Percentiles rank a stretch among this genome's conserved stretches.
Evolutionary conservation across 75 land plant genomes (phyloP).

Genomic region (Picea glauca): DNA sequence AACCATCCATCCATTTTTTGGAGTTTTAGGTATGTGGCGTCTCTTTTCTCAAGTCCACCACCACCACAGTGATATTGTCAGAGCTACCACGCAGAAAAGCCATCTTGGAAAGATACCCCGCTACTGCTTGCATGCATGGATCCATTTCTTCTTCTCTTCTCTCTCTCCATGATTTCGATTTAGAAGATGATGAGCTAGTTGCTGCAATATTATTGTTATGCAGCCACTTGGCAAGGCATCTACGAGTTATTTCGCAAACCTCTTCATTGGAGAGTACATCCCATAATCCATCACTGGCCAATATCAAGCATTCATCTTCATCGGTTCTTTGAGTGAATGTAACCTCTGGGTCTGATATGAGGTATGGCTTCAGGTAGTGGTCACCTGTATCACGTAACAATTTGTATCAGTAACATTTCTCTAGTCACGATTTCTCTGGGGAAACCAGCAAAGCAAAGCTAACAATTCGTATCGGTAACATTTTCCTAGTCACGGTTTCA

Average conservation of each 20-base stretch:
- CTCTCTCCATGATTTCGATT: no score
- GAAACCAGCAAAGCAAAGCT: no score
- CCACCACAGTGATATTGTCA: constrained; percentile 65
- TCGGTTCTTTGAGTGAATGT: constrained; percentile 13
- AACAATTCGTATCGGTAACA: no score
- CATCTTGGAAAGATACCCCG: constrained; percentile 36
- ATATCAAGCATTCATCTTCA: constrained; percentile 22
- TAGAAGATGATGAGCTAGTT: no score
- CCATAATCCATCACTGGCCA: constrained; percentile 37
- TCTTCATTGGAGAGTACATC: constrained; percentile 21
- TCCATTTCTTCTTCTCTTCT: not conserved
- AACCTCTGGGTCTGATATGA: constrained; percentile 24
- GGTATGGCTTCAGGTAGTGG: constrained; percentile 13
- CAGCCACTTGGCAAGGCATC: constrained; percentile 8
- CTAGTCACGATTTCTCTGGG: no score
- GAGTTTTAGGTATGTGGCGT: no score
- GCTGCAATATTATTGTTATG: not conserved
- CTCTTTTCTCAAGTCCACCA: constrained; percentile 36
- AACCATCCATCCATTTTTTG: no score
- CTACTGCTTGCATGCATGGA: constrained; percentile 22
- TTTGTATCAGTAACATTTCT: no score
- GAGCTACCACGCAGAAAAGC: constrained; percentile 39
- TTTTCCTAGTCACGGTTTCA: no score
- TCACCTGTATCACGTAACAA: constrained; percentile 8
- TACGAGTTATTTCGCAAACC: constrained; percentile 15